Evolutionary conservation across 371 early-diverging fungal species (phyloP), one percentile per base, ranked within the genome.

Genomic region (Thermomucor indicae-seudaticae): DNA sequence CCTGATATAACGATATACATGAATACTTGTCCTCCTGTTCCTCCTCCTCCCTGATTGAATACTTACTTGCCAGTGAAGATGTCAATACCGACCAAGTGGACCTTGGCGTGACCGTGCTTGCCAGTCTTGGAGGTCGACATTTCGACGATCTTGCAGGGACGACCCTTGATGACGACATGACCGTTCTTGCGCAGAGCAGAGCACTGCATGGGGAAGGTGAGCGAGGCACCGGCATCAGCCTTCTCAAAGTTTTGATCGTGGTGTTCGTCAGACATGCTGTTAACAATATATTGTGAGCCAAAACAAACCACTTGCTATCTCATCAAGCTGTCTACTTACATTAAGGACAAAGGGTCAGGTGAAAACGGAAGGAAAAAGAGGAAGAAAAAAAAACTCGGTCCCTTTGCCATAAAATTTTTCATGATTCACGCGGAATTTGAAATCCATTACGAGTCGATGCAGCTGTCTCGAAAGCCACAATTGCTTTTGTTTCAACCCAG

Each of bases 31-130:
- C 37, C 14, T 16, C 5, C 37, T 37, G 5, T 37, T 37, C 10
- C 3, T 16, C 14, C 14, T 32, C 14, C 14, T 32, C 7, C 14
- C 14, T 32, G 10, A 7, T 10, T 32, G 14, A 5, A 16, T 43
- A 77, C 74, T 81, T 89, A 93, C 90, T 89, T 92, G 75, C 84
- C 85, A 62, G 93, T 97, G 86, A 97, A 97, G 81, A 97, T 95
- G 74, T 97, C 98, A 59, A 87, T 85, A 62, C 81, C 97, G 43
- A 90, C 89, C 77, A 96, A 76, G 83, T 98, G 85, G 64, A 98
- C 97, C 93, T 97, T 97, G 80, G 98, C 98, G 90, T 97, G 98
- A 61, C 98, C 98, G 93, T 98, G 98, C 95, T 98, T 98, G 73
- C 98, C 91, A 56, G 91, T 91, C 86, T 91, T 92, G 79, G 92